Conservation (phyloP, 305 asterid species). For the Fraxinus dipetala region DNA sequence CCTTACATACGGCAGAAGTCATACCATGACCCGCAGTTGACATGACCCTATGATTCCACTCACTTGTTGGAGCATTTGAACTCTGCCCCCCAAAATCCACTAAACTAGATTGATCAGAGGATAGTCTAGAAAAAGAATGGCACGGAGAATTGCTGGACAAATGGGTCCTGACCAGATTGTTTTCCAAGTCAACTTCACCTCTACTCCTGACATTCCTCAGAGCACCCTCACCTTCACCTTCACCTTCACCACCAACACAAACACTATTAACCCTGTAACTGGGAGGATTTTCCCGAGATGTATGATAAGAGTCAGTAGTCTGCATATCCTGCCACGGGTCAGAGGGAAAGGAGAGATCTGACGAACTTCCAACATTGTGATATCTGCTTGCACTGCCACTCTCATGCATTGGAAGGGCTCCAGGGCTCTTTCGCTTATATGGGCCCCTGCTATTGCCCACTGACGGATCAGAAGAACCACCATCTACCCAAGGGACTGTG, state of each 20-base stretch:
- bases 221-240: constrained; percentile 60
- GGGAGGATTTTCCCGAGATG: constrained; percentile 49
- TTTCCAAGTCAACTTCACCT: constrained; percentile 44
- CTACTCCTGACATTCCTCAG: constrained; percentile 69
- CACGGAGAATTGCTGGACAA: constrained; percentile 38
- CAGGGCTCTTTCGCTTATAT: constrained; percentile 64
- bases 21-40: constrained; percentile 49
- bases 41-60: constrained; percentile 42
- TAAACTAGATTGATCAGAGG: constrained; percentile 40
- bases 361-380: constrained; percentile 64
- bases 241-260: constrained; percentile 56
- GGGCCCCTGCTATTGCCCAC: constrained; percentile 48
- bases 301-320: constrained; percentile 47
- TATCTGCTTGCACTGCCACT: constrained; percentile 43
- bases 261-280: constrained; percentile 48
- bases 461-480: constrained; percentile 46
- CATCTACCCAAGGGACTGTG: constrained; percentile 42
- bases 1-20: constrained; percentile 51
- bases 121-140: constrained; percentile 33
- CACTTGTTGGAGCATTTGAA: constrained; percentile 42
- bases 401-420: constrained; percentile 48
- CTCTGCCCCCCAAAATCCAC: constrained; percentile 48
- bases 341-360: constrained; percentile 45
- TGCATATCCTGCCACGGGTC: constrained; percentile 63
- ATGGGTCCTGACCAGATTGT: constrained; percentile 40